phyloP scores from a whole-genome alignment of 2,329 filamentous ascomycete species.

The Penicillium sp. region DNA sequence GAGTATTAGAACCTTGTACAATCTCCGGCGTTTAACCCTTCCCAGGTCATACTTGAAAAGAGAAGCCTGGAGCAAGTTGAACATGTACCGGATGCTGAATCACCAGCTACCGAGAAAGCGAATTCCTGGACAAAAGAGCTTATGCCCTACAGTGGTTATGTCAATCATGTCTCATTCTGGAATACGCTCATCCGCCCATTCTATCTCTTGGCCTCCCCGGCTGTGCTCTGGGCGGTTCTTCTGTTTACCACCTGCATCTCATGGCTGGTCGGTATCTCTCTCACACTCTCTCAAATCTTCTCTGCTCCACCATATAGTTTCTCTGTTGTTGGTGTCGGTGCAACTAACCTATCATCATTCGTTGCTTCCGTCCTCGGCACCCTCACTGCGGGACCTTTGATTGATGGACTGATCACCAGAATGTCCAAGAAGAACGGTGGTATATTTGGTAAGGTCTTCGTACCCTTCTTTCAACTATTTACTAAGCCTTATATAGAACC shows the following conservation, averaged over 20 bases:
- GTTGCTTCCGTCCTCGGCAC: conserved; percentile 35
- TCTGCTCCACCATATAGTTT: conserved; percentile 38
- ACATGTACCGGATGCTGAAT: conserved; percentile 10
- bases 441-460: conserved; percentile 25
- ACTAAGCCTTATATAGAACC: conserved; percentile 25
- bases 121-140: conserved; percentile 30
- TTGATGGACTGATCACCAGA: conserved; percentile 34
- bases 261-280: conserved; percentile 30
- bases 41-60: conserved; percentile 16
- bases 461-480: not conserved
- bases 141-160: conserved; percentile 38
- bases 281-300: conserved; percentile 37
- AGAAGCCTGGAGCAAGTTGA: conserved; percentile 23
- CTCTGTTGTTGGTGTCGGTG: conserved; percentile 33
- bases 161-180: conserved; percentile 37
- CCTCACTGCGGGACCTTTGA: conserved; percentile 29
- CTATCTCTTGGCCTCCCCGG: conserved; percentile 34
- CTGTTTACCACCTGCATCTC: conserved; percentile 40
- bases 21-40: not conserved
- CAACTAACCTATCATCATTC: conserved; percentile 33
- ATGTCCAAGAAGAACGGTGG: conserved; percentile 37
- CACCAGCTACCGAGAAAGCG: conserved; percentile 10
- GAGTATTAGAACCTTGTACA: not conserved
- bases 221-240: conserved; percentile 39
- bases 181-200: conserved; percentile 37